Conservation (phyloP, 2,329 filamentous ascomycete genomes). For the Monilinia polystroma region DNA sequence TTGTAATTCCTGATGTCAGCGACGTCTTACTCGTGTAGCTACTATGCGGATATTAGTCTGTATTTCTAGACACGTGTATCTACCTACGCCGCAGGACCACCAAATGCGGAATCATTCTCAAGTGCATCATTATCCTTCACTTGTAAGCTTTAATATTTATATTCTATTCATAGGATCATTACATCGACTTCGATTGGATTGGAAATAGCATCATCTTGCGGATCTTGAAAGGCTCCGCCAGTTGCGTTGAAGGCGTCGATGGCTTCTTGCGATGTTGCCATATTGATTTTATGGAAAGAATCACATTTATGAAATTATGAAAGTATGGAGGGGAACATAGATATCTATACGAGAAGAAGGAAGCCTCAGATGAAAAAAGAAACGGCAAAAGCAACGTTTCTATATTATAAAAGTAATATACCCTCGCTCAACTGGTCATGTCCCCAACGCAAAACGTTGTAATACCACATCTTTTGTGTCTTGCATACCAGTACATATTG, state of each 20-base stretch:
- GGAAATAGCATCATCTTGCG: background rate
- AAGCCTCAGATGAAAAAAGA: conserved; percentile 2
- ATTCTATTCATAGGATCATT: background rate
- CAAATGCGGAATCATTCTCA: conserved; percentile 18
- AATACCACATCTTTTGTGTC: conserved; percentile 12
- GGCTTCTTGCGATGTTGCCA: conserved; percentile 19
- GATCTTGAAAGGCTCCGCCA: background rate
- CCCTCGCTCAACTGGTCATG: conserved; percentile 1
- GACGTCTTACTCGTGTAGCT: conserved; percentile 24
- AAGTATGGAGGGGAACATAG: background rate
- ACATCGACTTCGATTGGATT: conserved; percentile 19
- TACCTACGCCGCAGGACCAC: conserved; percentile 6
- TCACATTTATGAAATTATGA: background rate
- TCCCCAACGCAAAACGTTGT: conserved; percentile 15
- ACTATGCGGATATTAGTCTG: conserved; percentile 9
- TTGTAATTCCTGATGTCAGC: conserved; percentile 25
- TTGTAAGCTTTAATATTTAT: conserved; percentile 7
- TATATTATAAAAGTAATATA: background rate
- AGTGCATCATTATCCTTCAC: conserved; percentile 8
- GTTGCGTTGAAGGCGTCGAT: conserved; percentile 15
- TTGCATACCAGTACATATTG: conserved; percentile 15
- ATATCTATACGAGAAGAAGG: background rate
- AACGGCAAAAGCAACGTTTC: background rate
- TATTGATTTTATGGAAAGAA: background rate
- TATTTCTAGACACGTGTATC: background rate